These are phyloP conservation scores for Saccharomycopsis phalli DNA, from an alignment of 1,139 yeast genomes.

Conservation along the genomic window DNA sequence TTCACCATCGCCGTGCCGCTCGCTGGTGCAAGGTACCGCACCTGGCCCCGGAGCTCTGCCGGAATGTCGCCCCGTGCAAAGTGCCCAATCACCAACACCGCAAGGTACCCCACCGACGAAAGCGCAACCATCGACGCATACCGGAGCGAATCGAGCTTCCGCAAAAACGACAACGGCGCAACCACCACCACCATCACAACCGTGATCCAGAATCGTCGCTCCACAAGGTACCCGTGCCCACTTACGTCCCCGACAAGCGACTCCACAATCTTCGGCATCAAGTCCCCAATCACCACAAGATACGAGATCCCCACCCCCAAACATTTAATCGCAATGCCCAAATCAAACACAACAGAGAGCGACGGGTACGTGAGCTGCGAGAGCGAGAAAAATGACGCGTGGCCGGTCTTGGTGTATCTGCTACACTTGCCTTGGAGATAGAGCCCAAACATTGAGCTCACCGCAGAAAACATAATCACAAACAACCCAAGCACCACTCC, in stretches of 20 bases:
- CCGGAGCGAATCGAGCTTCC: constrained; percentile 57
- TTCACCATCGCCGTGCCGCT: constrained; percentile 31
- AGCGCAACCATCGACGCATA: constrained; percentile 64
- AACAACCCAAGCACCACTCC: constrained; percentile 66
- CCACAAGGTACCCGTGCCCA: constrained; percentile 27
- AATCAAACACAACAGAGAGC: constrained; percentile 72
- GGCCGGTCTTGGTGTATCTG: constrained; percentile 50
- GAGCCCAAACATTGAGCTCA: constrained; percentile 66
- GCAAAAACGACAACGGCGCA: constrained; percentile 53
- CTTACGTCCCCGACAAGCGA: constrained; percentile 29
- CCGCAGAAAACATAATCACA: constrained; percentile 61
- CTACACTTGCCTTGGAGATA: constrained; percentile 66
- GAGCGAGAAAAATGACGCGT: constrained; percentile 77
- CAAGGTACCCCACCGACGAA: constrained; percentile 57
- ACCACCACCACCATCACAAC: constrained; percentile 48
- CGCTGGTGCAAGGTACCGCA: constrained; percentile 31
- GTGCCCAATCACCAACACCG: constrained; percentile 53
- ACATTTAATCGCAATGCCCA: constrained; percentile 84
- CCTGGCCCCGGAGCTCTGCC: constrained; percentile 30
- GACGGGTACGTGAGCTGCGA: constrained; percentile 76
- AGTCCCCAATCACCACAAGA: constrained; percentile 67
- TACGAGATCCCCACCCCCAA: constrained; percentile 77
- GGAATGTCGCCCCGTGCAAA: constrained; percentile 36
- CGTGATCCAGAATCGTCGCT: constrained; percentile 59
- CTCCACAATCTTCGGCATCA: constrained; percentile 60